Conservation (phyloP, 257 asterid species). For the Cynanchum wilfordii region DNA sequence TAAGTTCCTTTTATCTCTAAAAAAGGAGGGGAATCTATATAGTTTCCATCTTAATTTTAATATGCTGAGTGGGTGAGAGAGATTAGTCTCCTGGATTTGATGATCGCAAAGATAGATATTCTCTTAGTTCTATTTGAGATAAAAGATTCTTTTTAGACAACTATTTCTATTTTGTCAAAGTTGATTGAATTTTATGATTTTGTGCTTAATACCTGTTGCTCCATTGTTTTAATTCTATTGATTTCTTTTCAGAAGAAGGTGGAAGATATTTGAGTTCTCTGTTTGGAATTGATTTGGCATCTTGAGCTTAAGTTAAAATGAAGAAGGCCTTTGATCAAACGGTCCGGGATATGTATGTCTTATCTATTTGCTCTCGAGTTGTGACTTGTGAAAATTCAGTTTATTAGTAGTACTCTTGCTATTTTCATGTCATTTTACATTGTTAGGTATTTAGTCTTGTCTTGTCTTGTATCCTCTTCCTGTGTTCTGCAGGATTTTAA, state of each 20-base stretch:
- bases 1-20: neutral
- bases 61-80: neutral
- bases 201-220: neutral
- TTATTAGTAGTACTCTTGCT: neutral
- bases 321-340: slow-evolving; percentile 96
- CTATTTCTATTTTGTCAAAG: neutral
- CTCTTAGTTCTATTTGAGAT: neutral
- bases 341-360: slow-evolving; percentile 85
- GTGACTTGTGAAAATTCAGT: neutral
- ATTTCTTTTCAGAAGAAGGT: slow-evolving; percentile 6
- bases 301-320: slow-evolving; percentile 45
- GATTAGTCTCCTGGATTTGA: neutral
- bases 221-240: neutral
- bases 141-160: neutral
- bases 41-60: neutral
- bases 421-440: neutral
- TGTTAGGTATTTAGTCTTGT: neutral
- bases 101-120: neutral
- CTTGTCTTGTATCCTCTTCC: neutral
- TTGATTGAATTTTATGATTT: neutral
- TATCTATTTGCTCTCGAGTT: neutral
- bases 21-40: neutral
- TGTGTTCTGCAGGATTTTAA: slow-evolving; percentile 5
- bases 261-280: slow-evolving; percentile 1
- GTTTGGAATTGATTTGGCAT: slow-evolving; percentile 25